Percentiles rank a stretch among this genome's conserved stretches.
Evolutionary conservation across 2,329 filamentous ascomycete genomes (phyloP).

Genomic region (Colletotrichum tropicicola): DNA sequence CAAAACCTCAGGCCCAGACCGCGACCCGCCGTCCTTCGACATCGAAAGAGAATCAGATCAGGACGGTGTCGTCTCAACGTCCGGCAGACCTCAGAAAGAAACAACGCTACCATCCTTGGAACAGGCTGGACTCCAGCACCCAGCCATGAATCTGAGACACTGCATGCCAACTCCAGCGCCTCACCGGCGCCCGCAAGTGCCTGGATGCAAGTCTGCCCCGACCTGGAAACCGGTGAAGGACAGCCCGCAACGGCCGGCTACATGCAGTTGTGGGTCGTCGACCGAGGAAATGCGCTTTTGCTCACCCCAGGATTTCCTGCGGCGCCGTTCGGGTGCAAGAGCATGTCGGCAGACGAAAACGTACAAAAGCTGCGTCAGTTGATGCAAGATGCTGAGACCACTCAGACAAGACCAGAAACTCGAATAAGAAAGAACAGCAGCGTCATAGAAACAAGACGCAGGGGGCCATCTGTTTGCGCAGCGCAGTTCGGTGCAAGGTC

Average conservation of each 20-base stretch:
- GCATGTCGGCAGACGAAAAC: not conserved
- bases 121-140: not conserved
- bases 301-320: not conserved
- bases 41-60: not conserved
- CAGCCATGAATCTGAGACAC: slow-evolving; percentile 3
- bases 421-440: slow-evolving; percentile 4
- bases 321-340: not conserved
- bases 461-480: not conserved
- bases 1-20: not conserved
- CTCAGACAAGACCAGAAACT: not conserved
- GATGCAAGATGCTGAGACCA: not conserved
- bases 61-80: not conserved
- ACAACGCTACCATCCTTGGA: not conserved
- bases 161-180: slow-evolving; percentile 1
- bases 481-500: not conserved
- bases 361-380: not conserved
- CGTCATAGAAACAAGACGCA: slow-evolving; percentile 10
- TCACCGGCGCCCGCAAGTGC: not conserved
- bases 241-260: not conserved
- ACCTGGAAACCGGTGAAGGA: slow-evolving; percentile 5
- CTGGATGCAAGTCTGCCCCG: slow-evolving; percentile 2
- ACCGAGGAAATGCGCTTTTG: not conserved
- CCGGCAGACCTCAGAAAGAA: not conserved
- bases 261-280: not conserved
- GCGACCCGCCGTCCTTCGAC: not conserved